phyloP scores from a whole-genome alignment of 2,329 filamentous ascomycete species.

The Knufia fluminis region DNA sequence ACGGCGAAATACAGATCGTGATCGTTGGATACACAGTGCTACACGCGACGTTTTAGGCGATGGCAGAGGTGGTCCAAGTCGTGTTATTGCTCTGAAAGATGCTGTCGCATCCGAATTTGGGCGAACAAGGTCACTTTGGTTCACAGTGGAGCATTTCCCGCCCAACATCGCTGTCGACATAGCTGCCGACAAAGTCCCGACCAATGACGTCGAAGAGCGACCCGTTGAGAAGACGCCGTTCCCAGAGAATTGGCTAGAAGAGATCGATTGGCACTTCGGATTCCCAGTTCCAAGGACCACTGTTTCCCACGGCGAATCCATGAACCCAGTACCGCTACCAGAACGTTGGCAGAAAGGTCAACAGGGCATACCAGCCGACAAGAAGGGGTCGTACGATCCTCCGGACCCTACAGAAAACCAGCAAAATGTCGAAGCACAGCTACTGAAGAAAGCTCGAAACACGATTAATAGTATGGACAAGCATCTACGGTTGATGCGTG shows the following conservation, averaged over 20 bases:
- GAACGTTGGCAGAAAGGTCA: conserved; percentile 43
- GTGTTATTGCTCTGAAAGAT: conserved; percentile 70
- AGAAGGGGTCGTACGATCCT: conserved; percentile 30
- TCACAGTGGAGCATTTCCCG: conserved; percentile 58
- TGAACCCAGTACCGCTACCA: conserved; percentile 50
- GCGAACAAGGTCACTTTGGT: conserved; percentile 63
- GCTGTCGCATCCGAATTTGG: conserved; percentile 62
- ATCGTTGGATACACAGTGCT: conserved; percentile 65
- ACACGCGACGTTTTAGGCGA: conserved; percentile 61
- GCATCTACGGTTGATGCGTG: conserved; percentile 32
- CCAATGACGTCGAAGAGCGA: conserved; percentile 19
- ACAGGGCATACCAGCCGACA: conserved; percentile 29
- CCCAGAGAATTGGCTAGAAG: conserved; percentile 43
- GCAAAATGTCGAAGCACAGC: conserved; percentile 35
- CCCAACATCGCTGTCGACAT: conserved; percentile 23
- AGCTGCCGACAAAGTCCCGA: conserved; percentile 24
- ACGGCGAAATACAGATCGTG: conserved; percentile 59
- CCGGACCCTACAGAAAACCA: conserved; percentile 31
- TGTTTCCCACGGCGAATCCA: conserved; percentile 46
- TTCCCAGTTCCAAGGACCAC: conserved; percentile 59
- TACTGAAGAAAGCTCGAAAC: conserved; percentile 43
- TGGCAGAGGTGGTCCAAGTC: conserved; percentile 52
- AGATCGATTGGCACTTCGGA: conserved; percentile 83
- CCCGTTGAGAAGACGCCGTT: conserved; percentile 29
- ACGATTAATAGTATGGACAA: conserved; percentile 33